These are phyloP conservation scores for Gymnopilus junonius DNA, from an alignment of 768 basidiomycete genomes.

Conservation along the genomic window DNA sequence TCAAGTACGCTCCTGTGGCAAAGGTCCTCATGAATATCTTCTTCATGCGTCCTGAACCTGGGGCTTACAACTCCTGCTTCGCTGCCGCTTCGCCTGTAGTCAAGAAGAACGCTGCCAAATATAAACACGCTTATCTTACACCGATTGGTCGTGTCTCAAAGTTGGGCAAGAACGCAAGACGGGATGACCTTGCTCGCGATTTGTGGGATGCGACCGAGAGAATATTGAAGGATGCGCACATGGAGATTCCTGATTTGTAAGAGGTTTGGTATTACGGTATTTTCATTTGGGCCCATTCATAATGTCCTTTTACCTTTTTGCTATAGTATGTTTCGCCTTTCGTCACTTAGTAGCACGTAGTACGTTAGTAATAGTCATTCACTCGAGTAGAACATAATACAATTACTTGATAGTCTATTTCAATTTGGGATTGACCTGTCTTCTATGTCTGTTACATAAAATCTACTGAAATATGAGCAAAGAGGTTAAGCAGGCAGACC, in stretches of 20 bases:
- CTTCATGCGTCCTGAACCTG: conserved; percentile 33
- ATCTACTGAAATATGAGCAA: too few relatives aligned
- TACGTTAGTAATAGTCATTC: too few relatives aligned
- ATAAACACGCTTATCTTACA: conserved; percentile 40
- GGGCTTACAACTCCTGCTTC: conserved; percentile 41
- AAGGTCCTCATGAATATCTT: conserved; percentile 27
- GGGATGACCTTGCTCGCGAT: conserved; percentile 37
- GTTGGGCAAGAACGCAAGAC: conserved; percentile 32
- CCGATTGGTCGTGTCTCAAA: conserved; percentile 35
- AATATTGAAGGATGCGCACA: conserved; percentile 1
- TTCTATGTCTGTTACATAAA: too few relatives aligned
- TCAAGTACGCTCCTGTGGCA: conserved; percentile 24
- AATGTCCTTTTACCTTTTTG: not conserved
- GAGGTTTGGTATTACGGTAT: not conserved
- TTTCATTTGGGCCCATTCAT: not conserved
- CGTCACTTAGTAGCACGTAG: not conserved
- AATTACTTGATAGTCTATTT: not conserved
- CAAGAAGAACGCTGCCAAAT: conserved; percentile 33
- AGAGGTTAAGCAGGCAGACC: not conserved
- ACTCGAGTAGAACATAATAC: too few relatives aligned
- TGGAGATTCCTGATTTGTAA: not conserved
- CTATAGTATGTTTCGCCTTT: not conserved
- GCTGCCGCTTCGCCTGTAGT: conserved; percentile 44
- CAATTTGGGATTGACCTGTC: not conserved
- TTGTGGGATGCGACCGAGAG: conserved; percentile 33